phyloP scores from a whole-genome alignment of 192 early-diverging fungal species.

The Coemansia sp. region DNA sequence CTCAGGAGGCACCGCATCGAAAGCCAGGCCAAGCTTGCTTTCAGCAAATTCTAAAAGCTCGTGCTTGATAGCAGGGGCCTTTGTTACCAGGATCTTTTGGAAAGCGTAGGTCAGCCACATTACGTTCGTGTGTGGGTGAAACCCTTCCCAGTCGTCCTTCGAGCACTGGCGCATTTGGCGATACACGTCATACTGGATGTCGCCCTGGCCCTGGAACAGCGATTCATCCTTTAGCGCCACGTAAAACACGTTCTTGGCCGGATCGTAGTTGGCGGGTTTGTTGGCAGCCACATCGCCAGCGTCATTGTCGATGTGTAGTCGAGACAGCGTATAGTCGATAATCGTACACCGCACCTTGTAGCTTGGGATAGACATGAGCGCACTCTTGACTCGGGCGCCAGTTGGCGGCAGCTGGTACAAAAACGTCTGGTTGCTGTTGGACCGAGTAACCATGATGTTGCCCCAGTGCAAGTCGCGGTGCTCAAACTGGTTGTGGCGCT shows the following conservation, averaged over 20 bases:
- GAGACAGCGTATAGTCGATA: slow-evolving; percentile 75
- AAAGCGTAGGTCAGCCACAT: slow-evolving; percentile 53
- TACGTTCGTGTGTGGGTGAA: slow-evolving; percentile 53
- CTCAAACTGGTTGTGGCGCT: slow-evolving; percentile 62
- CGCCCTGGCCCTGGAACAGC: slow-evolving; percentile 61
- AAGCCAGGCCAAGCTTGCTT: slow-evolving; percentile 43
- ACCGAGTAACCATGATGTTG: slow-evolving; percentile 66
- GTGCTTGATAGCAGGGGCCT: slow-evolving; percentile 38
- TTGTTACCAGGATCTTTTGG: slow-evolving; percentile 55
- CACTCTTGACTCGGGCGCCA: slow-evolving; percentile 37
- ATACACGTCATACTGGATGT: slow-evolving; percentile 77
- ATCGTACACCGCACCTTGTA: slow-evolving; percentile 66
- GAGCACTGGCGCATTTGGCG: slow-evolving; percentile 64
- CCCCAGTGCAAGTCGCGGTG: slow-evolving; percentile 80
- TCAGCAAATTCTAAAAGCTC: slow-evolving; percentile 50
- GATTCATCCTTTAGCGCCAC: slow-evolving; percentile 60
- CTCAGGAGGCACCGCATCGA: slow-evolving; percentile 25
- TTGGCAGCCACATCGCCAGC: slow-evolving; percentile 13
- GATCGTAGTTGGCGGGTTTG: slow-evolving; percentile 40
- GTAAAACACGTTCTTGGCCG: slow-evolving; percentile 57
- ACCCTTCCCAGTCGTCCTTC: slow-evolving; percentile 42
- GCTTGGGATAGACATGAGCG: slow-evolving; percentile 60
- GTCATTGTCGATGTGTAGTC: slow-evolving; percentile 60
- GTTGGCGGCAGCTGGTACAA: slow-evolving; percentile 53
- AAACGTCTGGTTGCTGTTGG: slow-evolving; percentile 50